Evolutionary conservation across 2,329 filamentous ascomycete genomes (phyloP), one percentile per base, ranked within the genome.

Genomic region (Colletotrichum eremochloae): DNA sequence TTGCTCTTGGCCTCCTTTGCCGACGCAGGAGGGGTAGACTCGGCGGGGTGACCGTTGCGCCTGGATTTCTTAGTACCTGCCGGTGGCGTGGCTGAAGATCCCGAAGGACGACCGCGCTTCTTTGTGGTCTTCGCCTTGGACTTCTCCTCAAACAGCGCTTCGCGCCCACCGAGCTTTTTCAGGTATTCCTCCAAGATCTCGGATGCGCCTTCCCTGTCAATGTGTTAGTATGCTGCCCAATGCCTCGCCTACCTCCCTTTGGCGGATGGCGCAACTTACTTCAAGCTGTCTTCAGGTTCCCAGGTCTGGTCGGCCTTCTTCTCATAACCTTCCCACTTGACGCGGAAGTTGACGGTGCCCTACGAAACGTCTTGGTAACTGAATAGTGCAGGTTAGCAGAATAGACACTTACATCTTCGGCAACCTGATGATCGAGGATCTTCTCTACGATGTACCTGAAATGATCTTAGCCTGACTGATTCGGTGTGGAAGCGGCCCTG

Each of bases 301-400:
- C 93, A 96, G 0, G 94, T 96, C 77, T 89, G 82, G 75, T 96
- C 94, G 0, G 84, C 80, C 73, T 91, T 90, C 73, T 91, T 88
- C 0, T 93, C 89, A 74, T 92, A 96, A 3, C 93, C 93, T 75
- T 93, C 89, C 94, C 94, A 96, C 77, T 96, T 95, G 46, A 96
- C 92, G 63, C 92, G 86, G 77, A 92, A 95, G 58, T 86, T 86
- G 0, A 91, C 77, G 5, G 80, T 79, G 29, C 88, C 88, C 83
- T 89, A 71, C 12, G 11, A 53, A 12, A 29, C 67, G 18, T 44
- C 57, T 70, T 12, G 65, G 71, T 12, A 69, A 64, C 38, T 57
- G 18, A 48, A 44, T 29, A 40, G 52, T 31, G n/a, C 12, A 20
- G 15, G 6, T 14, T 12, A 6, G 42, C 24, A 15, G 12, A 40